A percentile compares a stretch with the other conserved stretches of the same genome.
Evolutionary conservation across 805 yeast genomes (phyloP).

Genomic region (Starmerella khaoyaiensis): DNA sequence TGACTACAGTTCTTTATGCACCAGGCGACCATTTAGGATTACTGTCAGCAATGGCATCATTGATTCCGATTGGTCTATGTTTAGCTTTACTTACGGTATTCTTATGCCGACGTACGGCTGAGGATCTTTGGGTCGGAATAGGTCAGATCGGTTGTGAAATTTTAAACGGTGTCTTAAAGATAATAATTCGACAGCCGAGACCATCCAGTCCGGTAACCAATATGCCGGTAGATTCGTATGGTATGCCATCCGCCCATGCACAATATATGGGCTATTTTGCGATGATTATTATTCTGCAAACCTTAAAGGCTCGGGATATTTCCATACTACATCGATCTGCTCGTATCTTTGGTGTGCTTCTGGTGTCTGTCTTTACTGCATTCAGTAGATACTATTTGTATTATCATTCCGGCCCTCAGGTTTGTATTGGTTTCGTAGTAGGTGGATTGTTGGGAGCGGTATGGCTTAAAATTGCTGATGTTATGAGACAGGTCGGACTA

Average conservation of each 20-base stretch:
- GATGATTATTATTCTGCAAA: constrained; percentile 28
- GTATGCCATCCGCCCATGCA: constrained; percentile 96
- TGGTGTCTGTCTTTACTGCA: constrained; percentile 36
- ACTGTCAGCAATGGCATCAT: constrained; percentile 55
- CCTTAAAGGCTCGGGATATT: constrained; percentile 12
- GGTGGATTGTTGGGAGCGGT: constrained; percentile 49
- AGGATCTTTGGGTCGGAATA: constrained; percentile 66
- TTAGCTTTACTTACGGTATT: constrained; percentile 78
- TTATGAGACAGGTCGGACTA: constrained; percentile 55
- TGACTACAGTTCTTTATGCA: constrained; percentile 71
- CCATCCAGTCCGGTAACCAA: constrained; percentile 35
- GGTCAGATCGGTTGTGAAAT: constrained; percentile 78
- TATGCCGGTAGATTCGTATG: constrained; percentile 46
- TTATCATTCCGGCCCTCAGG: constrained; percentile 68
- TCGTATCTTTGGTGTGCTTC: constrained; percentile 20
- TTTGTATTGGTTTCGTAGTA: constrained; percentile 51
- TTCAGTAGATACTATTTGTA: constrained; percentile 62
- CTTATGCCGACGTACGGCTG: constrained; percentile 67
- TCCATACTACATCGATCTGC: constrained; percentile 16
- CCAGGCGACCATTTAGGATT: constrained; percentile 49
- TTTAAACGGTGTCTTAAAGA: constrained; percentile 55
- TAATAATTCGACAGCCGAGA: constrained; percentile 53
- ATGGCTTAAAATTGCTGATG: constrained; percentile 41
- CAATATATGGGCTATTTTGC: constrained; percentile 84
- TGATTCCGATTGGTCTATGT: constrained; percentile 67